phyloP scores from a whole-genome alignment of 768 basidiomycete species.

The Russula dissimulans region DNA sequence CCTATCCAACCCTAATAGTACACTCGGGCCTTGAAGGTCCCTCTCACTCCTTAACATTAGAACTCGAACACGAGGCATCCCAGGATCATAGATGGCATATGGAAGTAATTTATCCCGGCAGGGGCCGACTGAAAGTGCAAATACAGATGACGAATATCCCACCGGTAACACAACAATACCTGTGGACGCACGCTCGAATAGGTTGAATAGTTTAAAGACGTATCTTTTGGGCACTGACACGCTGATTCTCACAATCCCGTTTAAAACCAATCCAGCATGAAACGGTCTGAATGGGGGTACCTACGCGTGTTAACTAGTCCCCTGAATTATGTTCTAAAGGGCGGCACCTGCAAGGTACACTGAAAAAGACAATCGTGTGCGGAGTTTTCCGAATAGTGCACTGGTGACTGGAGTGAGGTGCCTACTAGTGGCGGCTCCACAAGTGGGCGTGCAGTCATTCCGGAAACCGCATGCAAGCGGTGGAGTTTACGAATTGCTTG shows the following conservation, averaged over 20 bases:
- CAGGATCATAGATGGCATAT: not conserved
- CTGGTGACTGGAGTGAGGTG: not conserved
- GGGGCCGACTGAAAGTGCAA: not conserved
- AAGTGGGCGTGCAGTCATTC: not conserved
- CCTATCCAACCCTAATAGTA: no score
- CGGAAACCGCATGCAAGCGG: not conserved
- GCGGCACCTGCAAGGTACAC: not conserved
- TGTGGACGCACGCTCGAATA: not conserved
- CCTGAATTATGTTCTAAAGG: not conserved
- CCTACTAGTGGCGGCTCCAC: not conserved
- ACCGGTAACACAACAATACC: not conserved
- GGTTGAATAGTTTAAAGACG: not conserved
- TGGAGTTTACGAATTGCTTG: not conserved
- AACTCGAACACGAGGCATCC: not conserved
- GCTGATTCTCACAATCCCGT: not conserved
- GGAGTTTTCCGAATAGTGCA: not conserved
- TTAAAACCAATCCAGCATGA: not conserved
- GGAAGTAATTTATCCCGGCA: not conserved
- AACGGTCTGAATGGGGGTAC: no score
- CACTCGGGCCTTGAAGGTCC: not conserved
- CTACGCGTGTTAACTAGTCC: not conserved
- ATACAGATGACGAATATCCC: not conserved
- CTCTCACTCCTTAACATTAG: not conserved
- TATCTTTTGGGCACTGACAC: not conserved
- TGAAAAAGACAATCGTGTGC: not conserved